These are phyloP conservation scores for Apostasia shenzhenica DNA, from an alignment of 106 monocot genomes.

Conservation along the genomic window DNA sequence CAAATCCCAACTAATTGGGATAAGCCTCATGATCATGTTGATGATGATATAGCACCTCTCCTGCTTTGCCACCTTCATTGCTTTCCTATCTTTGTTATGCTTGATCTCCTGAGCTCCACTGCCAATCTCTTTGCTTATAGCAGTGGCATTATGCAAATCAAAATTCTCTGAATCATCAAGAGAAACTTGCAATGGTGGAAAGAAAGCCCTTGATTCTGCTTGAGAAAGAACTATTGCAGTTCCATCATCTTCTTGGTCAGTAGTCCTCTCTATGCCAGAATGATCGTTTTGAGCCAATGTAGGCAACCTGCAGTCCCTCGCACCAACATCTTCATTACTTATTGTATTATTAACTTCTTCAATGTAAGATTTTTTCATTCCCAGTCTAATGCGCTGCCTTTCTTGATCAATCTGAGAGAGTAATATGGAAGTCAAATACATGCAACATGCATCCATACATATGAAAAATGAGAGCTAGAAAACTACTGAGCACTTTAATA, in stretches of 20 bases:
- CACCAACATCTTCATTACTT: slow-evolving; percentile 9
- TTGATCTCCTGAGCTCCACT: slow-evolving; percentile 1
- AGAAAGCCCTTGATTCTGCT: slow-evolving; percentile 30
- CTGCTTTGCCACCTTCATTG: slow-evolving; percentile 72
- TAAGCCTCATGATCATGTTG: background rate
- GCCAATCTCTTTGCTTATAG: slow-evolving; percentile 7
- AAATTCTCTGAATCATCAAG: slow-evolving; percentile 60
- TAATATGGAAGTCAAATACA: background rate
- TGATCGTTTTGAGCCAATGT: slow-evolving; percentile 8
- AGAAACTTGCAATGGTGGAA: slow-evolving; percentile 72
- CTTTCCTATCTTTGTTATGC: slow-evolving; percentile 31
- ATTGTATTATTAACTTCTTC: slow-evolving; percentile 15
- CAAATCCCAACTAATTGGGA: background rate
- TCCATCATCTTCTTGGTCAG: slow-evolving; percentile 10
- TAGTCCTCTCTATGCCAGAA: slow-evolving; percentile 1
- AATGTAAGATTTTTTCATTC: slow-evolving; percentile 78
- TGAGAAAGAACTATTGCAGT: slow-evolving; percentile 7
- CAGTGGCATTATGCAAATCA: slow-evolving; percentile 28
- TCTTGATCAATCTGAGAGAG: slow-evolving; percentile 60
- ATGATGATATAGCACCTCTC: slow-evolving; percentile 37
- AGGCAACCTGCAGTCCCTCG: slow-evolving; percentile 1
- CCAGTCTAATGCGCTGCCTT: slow-evolving; percentile 61
- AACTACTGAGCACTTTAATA: too few species aligned
- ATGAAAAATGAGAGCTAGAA: too few species aligned
- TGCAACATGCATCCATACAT: background rate